These are phyloP conservation scores for Thalassiosira exigua DNA, from an alignment of 352 stramenopile genomes.

Conservation along the genomic window DNA sequence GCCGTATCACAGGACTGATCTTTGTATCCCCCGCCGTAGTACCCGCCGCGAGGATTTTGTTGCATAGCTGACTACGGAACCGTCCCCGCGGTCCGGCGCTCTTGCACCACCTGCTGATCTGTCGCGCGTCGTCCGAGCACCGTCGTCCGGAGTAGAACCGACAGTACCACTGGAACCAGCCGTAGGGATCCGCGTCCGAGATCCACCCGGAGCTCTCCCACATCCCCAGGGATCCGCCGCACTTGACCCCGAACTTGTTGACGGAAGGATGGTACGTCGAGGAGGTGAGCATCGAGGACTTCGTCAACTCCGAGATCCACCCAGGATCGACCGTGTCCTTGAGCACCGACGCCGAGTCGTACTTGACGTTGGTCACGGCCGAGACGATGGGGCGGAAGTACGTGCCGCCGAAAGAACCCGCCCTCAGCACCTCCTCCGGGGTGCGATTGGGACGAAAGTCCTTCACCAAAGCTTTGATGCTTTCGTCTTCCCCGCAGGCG, in stretches of 20 bases:
- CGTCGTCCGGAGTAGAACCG: slow-evolving; percentile 83
- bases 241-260: slow-evolving; percentile 84
- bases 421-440: slow-evolving; percentile 77
- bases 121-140: slow-evolving; percentile 76
- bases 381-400: slow-evolving; percentile 85
- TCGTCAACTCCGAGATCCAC: slow-evolving; percentile 79
- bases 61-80: slow-evolving; percentile 85
- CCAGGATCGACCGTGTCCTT: slow-evolving; percentile 64
- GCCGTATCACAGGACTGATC: slow-evolving; percentile 85
- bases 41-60: slow-evolving; percentile 77
- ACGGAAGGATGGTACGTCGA: slow-evolving; percentile 62
- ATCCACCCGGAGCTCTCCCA: slow-evolving; percentile 87
- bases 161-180: slow-evolving; percentile 89
- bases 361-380: slow-evolving; percentile 77
- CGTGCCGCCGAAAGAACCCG: slow-evolving; percentile 81
- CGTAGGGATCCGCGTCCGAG: slow-evolving; percentile 79
- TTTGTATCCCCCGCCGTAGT: slow-evolving; percentile 52
- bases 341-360: slow-evolving; percentile 64
- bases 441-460: slow-evolving; percentile 85
- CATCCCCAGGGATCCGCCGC: slow-evolving; percentile 82
- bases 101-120: slow-evolving; percentile 82
- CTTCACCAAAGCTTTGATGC: slow-evolving; percentile 37
- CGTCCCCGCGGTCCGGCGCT: slow-evolving; percentile 78
- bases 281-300: slow-evolving; percentile 66
- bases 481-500: slow-evolving; percentile 21